Conservation (phyloP, 202 grass and related monocot species). For the Elaeis oleifera region DNA sequence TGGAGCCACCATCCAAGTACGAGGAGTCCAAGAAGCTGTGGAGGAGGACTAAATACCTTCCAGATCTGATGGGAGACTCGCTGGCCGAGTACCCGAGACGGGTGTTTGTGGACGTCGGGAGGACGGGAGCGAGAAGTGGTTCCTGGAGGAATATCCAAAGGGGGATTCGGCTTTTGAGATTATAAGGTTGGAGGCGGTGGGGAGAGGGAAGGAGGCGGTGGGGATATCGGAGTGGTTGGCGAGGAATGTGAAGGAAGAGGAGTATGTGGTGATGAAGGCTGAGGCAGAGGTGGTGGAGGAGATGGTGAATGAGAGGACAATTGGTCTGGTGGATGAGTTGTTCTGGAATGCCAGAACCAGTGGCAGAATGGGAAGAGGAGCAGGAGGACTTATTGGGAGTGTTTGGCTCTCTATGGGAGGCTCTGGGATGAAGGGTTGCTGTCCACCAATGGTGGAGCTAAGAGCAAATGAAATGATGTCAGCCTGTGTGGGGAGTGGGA, state of each 20-base stretch:
- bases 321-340: slow-evolving; percentile 27
- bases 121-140: slow-evolving; percentile 24
- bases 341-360: slow-evolving; percentile 31
- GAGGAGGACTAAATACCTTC: slow-evolving; percentile 27
- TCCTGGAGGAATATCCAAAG: slow-evolving; percentile 23
- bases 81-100: slow-evolving; percentile 23
- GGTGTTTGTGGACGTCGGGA: slow-evolving; percentile 29
- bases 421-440: slow-evolving; percentile 27
- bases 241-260: slow-evolving; percentile 28
- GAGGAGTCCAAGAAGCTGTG: neutral
- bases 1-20: slow-evolving; percentile 19
- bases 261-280: slow-evolving; percentile 35
- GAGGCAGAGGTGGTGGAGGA: slow-evolving; percentile 27
- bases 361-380: slow-evolving; percentile 28
- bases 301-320: slow-evolving; percentile 16
- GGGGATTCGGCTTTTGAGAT: slow-evolving; percentile 31
- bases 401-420: slow-evolving; percentile 29
- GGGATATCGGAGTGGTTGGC: slow-evolving; percentile 27
- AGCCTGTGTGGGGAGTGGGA: no score
- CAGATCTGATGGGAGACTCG: slow-evolving; percentile 17
- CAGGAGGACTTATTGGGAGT: slow-evolving; percentile 38
- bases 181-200: slow-evolving; percentile 19
- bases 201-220: slow-evolving; percentile 18
- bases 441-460: slow-evolving; percentile 41
- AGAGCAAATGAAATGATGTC: slow-evolving; percentile 2